Evolutionary conservation across 495 filamentous ascomycete genomes (phyloP).

Genomic region (Sporormia fimetaria): DNA sequence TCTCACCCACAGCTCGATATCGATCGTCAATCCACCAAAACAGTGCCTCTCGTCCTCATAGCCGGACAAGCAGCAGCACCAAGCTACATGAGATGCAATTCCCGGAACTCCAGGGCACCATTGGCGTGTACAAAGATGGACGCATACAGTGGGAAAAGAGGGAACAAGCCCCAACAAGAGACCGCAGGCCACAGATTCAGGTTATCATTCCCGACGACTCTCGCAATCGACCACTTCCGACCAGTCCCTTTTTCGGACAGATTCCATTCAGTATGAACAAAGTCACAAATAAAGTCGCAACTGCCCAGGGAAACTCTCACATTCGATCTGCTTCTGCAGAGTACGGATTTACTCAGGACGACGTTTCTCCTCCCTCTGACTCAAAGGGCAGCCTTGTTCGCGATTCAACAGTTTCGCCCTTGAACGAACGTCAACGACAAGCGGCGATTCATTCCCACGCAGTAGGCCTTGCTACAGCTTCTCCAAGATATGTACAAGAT

Average conservation of each 20-base stretch:
- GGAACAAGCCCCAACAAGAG: constrained; percentile 9
- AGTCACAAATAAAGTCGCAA: too few relatives aligned
- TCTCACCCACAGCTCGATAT: constrained; percentile 6
- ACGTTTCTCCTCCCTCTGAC: constrained; percentile 19
- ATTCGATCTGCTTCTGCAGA: constrained; percentile 11
- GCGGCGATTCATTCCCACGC: too few relatives aligned
- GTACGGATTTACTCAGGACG: not conserved
- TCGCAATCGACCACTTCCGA: constrained; percentile 16
- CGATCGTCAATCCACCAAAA: constrained; percentile 8
- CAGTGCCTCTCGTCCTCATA: constrained; percentile 1
- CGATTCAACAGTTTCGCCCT: not conserved
- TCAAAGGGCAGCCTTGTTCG: constrained; percentile 3
- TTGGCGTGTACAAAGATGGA: constrained; percentile 31
- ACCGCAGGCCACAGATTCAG: constrained; percentile 25
- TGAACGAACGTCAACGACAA: too few relatives aligned
- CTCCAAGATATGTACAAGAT: too few relatives aligned
- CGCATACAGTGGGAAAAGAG: constrained; percentile 27
- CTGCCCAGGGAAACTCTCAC: constrained; percentile 1
- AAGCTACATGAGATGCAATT: constrained; percentile 11
- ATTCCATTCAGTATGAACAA: too few relatives aligned
- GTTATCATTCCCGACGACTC: constrained; percentile 25
- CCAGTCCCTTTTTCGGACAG: constrained; percentile 19
- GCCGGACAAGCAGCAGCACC: constrained; percentile 8
- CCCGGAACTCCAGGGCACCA: constrained; percentile 12
- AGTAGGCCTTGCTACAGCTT: too few relatives aligned